These are phyloP conservation scores for Melaleuca quinquenervia DNA, from an alignment of 345 rosid genomes.

Conservation along the genomic window DNA sequence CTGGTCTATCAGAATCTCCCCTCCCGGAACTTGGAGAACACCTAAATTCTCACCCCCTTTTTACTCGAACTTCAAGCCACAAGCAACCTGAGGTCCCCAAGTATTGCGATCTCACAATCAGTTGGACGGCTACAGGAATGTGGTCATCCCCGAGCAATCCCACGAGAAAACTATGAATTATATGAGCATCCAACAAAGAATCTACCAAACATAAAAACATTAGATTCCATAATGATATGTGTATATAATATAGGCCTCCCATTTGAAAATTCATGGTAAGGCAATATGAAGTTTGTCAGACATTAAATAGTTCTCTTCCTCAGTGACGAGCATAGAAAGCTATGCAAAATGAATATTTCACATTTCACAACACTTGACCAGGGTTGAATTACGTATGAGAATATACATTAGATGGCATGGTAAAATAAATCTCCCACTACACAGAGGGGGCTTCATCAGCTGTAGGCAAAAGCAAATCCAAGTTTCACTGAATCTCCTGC, in stretches of 20 bases:
- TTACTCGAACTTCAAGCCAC: not conserved
- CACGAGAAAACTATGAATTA: slow-evolving; percentile 5
- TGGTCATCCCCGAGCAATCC: not conserved
- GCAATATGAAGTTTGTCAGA: not conserved
- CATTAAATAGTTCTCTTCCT: not conserved
- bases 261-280: slow-evolving; percentile 10
- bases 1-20: not conserved
- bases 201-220: not conserved
- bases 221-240: not conserved
- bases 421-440: not conserved
- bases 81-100: not conserved
- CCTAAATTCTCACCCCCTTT: not conserved
- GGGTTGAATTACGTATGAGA: slow-evolving; percentile 2
- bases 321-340: slow-evolving; percentile 11
- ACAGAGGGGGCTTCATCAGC: not conserved
- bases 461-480: slow-evolving; percentile 14
- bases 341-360: not conserved
- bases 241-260: slow-evolving; percentile 10
- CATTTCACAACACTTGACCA: slow-evolving; percentile 6
- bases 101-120: not conserved
- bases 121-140: not conserved
- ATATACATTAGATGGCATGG: slow-evolving; percentile 1
- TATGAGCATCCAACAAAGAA: not conserved
- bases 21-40: not conserved
- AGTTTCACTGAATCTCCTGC: slow-evolving; percentile 7